Conservation (phyloP, 805 yeast genomes). For the Hermanozyma aechmeae region DNA sequence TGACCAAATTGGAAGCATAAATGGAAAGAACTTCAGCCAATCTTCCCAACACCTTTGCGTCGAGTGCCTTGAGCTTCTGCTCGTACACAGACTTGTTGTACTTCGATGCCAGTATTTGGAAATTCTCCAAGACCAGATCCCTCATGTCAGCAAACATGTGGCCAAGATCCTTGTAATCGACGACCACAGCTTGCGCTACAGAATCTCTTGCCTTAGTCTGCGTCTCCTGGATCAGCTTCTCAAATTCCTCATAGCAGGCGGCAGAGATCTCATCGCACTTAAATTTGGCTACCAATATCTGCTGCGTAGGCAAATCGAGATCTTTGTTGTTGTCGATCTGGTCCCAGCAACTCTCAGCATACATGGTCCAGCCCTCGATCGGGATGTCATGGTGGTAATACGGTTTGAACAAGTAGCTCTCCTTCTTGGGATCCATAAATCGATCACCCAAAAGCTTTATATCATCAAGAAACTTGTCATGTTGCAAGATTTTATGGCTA, state of each 20-base stretch:
- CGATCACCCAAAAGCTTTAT: constrained; percentile 56
- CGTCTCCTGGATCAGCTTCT: constrained; percentile 9
- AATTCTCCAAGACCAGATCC: constrained; percentile 37
- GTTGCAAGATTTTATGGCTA: constrained; percentile 78
- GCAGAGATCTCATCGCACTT: constrained; percentile 84
- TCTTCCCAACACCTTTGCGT: constrained; percentile 37
- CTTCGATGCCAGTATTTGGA: constrained; percentile 67
- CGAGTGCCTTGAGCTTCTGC: constrained; percentile 47
- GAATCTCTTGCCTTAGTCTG: constrained; percentile 1
- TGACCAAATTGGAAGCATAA: not conserved
- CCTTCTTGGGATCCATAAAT: constrained; percentile 30
- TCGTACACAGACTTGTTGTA: constrained; percentile 60
- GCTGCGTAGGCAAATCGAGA: constrained; percentile 94
- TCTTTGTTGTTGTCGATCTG: constrained; percentile 91
- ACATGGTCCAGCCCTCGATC: constrained; percentile 91
- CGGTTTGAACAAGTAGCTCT: constrained; percentile 44
- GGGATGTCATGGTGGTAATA: constrained; percentile 82
- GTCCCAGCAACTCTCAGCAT: constrained; percentile 87
- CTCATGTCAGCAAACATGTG: constrained; percentile 34
- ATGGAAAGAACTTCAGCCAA: constrained; percentile 34
- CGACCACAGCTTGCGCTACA: constrained; percentile 5
- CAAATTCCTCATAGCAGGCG: constrained; percentile 20
- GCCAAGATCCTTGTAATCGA: constrained; percentile 41
- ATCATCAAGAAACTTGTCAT: constrained; percentile 56
- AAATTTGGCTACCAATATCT: constrained; percentile 86